A percentile compares a stretch with the other conserved stretches of the same genome.
These are phyloP conservation scores for Hirschioporus abietinus DNA, from an alignment of 768 basidiomycete species.

Conservation along the genomic window DNA sequence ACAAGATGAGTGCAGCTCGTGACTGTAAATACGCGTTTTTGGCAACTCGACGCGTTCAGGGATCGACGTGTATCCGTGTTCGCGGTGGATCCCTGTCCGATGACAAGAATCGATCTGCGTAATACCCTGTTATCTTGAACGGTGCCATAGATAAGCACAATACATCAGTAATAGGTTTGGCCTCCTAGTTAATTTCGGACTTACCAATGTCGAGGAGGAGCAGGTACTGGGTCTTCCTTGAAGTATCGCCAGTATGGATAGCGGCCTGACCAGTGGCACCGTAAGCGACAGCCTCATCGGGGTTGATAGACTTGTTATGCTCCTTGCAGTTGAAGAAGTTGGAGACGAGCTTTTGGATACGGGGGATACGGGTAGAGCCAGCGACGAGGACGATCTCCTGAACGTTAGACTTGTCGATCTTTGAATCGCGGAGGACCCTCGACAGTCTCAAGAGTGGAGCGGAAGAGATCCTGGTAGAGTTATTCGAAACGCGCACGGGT, in stretches of 20 bases:
- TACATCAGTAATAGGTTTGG: no score
- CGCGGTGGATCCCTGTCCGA: no score
- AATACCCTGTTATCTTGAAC: no score
- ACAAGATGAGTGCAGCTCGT: no score
- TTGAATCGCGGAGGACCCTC: slow-evolving; percentile 96
- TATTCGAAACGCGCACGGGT: slow-evolving; percentile 98
- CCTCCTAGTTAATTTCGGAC: no score
- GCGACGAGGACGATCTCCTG: slow-evolving; percentile 98
- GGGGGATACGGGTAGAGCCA: slow-evolving; percentile 97
- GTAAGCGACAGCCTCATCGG: slow-evolving; percentile 97
- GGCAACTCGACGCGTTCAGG: no score
- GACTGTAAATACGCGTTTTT: no score
- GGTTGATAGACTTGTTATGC: slow-evolving; percentile 99
- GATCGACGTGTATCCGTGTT: no score
- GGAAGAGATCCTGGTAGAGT: slow-evolving; percentile 93
- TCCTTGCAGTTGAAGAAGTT: slow-evolving; percentile 99
- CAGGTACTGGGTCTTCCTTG: slow-evolving; percentile 95
- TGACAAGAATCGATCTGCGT: no score
- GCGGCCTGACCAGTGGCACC: slow-evolving; percentile 99
- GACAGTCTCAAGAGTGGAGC: slow-evolving; percentile 88
- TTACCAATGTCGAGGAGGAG: slow-evolving; percentile 96
- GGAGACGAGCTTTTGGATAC: slow-evolving; percentile 94
- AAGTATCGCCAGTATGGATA: slow-evolving; percentile 95
- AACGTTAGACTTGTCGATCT: slow-evolving; percentile 94
- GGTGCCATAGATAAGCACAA: no score